Evolutionary conservation across 2,329 filamentous ascomycete genomes (phyloP).

Genomic region (Colletotrichum magnum): DNA sequence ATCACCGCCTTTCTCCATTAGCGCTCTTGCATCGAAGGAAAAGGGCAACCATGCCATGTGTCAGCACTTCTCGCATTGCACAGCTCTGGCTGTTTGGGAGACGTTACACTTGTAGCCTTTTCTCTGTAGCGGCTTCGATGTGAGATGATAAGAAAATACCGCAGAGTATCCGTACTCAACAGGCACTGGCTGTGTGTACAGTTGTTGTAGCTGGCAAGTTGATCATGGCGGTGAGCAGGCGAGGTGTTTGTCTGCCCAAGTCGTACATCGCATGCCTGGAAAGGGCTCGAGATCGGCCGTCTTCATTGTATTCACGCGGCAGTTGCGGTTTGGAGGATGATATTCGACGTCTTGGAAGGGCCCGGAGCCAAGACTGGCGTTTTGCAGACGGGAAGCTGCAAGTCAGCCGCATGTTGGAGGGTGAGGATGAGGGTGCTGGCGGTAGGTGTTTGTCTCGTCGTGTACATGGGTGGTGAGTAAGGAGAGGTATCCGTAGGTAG

Average conservation of each 20-base stretch:
- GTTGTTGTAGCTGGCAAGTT: background rate
- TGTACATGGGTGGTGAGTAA: background rate
- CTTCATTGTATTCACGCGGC: constrained; percentile 27
- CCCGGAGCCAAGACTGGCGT: constrained; percentile 9
- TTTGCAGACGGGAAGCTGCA: constrained; percentile 20
- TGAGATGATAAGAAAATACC: constrained; percentile 19
- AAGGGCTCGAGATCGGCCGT: constrained; percentile 26
- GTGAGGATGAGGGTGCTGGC: too few relatives aligned
- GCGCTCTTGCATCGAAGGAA: background rate
- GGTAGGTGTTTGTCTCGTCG: constrained; percentile 22
- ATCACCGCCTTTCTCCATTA: background rate
- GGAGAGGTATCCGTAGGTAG: constrained; percentile 8
- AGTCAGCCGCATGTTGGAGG: constrained; percentile 10
- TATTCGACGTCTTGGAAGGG: background rate
- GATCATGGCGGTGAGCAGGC: constrained; percentile 24
- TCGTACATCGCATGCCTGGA: constrained; percentile 15
- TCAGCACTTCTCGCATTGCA: constrained; percentile 21
- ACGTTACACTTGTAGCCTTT: constrained; percentile 32
- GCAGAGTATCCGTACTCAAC: background rate
- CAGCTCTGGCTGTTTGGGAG: constrained; percentile 10
- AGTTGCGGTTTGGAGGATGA: constrained; percentile 20
- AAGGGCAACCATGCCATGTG: constrained; percentile 30
- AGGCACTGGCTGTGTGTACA: background rate
- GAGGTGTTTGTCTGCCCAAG: constrained; percentile 13
- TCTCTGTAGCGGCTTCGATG: background rate